phyloP scores from a whole-genome alignment of 2,329 filamentous ascomycete genomes.

The Davidsoniella neocaledoniae region DNA sequence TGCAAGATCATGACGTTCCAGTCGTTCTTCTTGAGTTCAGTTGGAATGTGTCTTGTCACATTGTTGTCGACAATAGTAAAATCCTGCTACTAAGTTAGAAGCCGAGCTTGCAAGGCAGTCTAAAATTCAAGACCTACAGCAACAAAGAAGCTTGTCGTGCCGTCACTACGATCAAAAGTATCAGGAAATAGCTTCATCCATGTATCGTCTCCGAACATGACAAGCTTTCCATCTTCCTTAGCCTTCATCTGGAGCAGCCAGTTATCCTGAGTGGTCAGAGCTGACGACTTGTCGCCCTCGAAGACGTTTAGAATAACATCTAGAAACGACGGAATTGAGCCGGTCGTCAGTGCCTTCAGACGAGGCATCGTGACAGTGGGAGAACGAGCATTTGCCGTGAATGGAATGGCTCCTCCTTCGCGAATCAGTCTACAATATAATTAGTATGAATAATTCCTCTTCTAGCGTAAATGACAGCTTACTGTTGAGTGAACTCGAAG shows the following conservation, averaged over 20 bases:
- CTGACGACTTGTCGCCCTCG: conserved; percentile 82
- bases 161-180: conserved; percentile 73
- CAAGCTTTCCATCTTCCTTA: conserved; percentile 51
- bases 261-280: conserved; percentile 74
- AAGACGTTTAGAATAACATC: conserved; percentile 95
- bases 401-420: conserved; percentile 69
- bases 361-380: conserved; percentile 97
- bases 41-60: conserved; percentile 74
- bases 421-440: conserved; percentile 51
- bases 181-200: conserved; percentile 93
- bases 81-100: conserved; percentile 41
- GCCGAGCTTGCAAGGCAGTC: not conserved
- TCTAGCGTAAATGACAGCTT: conserved; percentile 16
- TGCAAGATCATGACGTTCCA: conserved; percentile 93
- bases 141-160: conserved; percentile 96
- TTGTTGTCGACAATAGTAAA: conserved; percentile 97
- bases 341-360: conserved; percentile 92
- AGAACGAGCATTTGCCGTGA: conserved; percentile 88
- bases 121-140: conserved; percentile 47
- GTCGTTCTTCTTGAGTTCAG: conserved; percentile 58
- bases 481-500: conserved; percentile 82
- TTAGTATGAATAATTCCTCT: not conserved
- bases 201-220: conserved; percentile 96
- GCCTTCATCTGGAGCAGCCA: conserved; percentile 89
- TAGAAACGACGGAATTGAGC: conserved; percentile 93